Conservation (phyloP, 1,284 basidiomycete species). For the Austropuccinia psidii region DNA sequence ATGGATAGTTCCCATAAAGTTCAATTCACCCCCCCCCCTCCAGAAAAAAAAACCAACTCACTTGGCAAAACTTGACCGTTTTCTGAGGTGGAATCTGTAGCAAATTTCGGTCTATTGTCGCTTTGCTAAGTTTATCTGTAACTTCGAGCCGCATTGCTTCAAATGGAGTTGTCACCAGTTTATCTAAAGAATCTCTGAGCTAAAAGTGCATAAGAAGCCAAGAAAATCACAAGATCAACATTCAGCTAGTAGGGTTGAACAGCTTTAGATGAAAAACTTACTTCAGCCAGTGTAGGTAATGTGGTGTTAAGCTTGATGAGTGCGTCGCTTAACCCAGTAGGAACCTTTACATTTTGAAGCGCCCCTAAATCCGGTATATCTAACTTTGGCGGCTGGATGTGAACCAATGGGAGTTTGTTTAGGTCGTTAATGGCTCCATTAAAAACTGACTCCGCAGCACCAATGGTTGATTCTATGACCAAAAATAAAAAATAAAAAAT, state of each 20-base stretch:
- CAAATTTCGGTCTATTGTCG: constrained; percentile 21
- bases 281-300: constrained; percentile 43
- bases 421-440: constrained; percentile 6
- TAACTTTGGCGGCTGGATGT: constrained; percentile 15
- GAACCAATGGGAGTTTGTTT: constrained; percentile 17
- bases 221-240: background rate
- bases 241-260: background rate
- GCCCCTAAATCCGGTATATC: constrained; percentile 37
- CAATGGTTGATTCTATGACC: constrained; percentile 39
- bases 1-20: background rate
- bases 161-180: constrained; percentile 28
- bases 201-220: background rate
- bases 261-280: constrained; percentile 26
- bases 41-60: background rate
- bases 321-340: constrained; percentile 42
- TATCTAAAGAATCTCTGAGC: constrained; percentile 29
- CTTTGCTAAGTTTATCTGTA: constrained; percentile 5
- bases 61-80: constrained; percentile 26
- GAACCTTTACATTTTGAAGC: constrained; percentile 43
- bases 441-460: constrained; percentile 34
- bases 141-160: constrained; percentile 32
- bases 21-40: background rate
- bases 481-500: constrained; percentile 38
- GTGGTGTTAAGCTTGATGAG: constrained; percentile 41
- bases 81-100: constrained; percentile 6